Conservation (phyloP, 352 stramenopile genomes). For the Chrysophaeum taylorii region DNA sequence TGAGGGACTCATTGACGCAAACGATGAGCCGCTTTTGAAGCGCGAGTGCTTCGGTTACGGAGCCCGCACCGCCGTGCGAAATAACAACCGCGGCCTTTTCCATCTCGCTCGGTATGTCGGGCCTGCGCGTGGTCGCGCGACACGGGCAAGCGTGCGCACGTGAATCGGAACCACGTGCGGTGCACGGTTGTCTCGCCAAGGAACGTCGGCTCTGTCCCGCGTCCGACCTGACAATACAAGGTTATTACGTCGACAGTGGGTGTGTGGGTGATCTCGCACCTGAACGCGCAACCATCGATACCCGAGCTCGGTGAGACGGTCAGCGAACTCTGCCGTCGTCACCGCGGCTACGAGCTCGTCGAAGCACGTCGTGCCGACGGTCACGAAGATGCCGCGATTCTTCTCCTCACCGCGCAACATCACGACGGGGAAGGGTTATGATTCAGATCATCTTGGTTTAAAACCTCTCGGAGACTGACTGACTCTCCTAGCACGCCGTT, state of each 20-base stretch:
- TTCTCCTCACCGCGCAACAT: no score
- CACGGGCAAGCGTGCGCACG: not conserved
- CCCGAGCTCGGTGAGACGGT: conserved; percentile 42
- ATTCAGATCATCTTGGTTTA: no score
- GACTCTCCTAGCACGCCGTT: no score
- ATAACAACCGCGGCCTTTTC: conserved; percentile 75
- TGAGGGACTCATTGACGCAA: conserved; percentile 83
- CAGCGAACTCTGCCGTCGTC: conserved; percentile 39
- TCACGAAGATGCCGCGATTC: conserved; percentile 61
- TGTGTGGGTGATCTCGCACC: no score
- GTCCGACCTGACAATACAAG: conserved; percentile 74
- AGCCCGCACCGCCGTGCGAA: conserved; percentile 82
- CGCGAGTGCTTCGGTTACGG: conserved; percentile 72
- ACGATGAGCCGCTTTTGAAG: conserved; percentile 53
- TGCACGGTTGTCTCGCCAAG: not conserved
- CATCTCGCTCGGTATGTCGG: conserved; percentile 76
- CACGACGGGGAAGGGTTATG: no score
- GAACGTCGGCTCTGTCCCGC: conserved; percentile 32
- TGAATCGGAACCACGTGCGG: not conserved
- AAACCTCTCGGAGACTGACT: no score
- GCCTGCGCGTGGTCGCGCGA: conserved; percentile 69
- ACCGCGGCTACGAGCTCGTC: conserved; percentile 66
- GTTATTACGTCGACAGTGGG: no score
- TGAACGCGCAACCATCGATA: conserved; percentile 53
- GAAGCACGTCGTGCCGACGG: conserved; percentile 84